Evolutionary conservation across 305 asterid species (phyloP).

Genomic region (Coffea humblotiana): DNA sequence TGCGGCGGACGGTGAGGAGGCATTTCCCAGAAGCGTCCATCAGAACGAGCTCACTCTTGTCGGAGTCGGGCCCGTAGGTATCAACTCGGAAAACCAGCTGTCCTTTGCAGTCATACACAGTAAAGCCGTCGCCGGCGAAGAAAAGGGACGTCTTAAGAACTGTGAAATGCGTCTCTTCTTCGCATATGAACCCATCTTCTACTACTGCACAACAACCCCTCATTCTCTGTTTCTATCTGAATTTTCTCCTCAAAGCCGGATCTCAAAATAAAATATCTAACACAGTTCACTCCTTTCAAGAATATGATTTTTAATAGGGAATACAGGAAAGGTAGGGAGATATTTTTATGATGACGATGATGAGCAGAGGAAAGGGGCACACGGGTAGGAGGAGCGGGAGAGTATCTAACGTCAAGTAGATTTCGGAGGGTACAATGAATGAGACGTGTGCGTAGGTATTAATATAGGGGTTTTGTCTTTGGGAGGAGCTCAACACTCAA

Average conservation of each 20-base stretch:
- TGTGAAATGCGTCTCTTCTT: conserved; percentile 55
- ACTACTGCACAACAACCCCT: conserved; percentile 36
- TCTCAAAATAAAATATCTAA: neutral
- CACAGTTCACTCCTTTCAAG: no score
- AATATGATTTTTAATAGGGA: neutral
- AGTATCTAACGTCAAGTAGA: neutral
- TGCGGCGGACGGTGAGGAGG: conserved; percentile 75
- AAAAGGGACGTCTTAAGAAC: conserved; percentile 63
- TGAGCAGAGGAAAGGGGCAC: neutral
- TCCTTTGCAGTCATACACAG: conserved; percentile 61
- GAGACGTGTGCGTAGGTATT: neutral
- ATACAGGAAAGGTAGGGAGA: neutral
- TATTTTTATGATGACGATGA: neutral
- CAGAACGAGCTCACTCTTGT: conserved; percentile 53
- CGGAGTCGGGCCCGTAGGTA: conserved; percentile 49
- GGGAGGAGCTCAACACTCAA: no score
- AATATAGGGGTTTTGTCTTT: neutral
- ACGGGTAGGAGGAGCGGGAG: neutral
- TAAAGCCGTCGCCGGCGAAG: conserved; percentile 80
- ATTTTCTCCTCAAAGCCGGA: neutral
- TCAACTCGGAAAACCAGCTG: conserved; percentile 64
- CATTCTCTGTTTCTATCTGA: conserved; percentile 5
- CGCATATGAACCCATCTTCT: conserved; percentile 37
- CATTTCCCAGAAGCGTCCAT: conserved; percentile 68
- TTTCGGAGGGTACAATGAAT: neutral